Evolutionary conservation across 495 filamentous ascomycete species (phyloP).

Genomic region (Acidiella bohemica): DNA sequence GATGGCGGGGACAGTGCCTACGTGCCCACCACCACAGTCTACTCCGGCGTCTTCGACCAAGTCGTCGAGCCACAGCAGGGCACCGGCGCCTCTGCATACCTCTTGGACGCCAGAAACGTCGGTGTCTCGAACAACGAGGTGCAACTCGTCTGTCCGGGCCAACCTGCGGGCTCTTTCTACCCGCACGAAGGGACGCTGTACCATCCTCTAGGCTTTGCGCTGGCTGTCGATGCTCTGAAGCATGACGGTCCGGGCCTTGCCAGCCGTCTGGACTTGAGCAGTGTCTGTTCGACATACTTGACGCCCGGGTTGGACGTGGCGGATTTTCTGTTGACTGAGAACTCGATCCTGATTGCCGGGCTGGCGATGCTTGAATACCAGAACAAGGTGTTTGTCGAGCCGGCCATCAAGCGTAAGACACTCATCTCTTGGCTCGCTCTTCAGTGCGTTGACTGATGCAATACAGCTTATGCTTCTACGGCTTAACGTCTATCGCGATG

Average conservation of each 20-base stretch:
- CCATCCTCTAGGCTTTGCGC: slow-evolving; percentile 33
- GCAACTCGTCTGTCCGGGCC: slow-evolving; percentile 28
- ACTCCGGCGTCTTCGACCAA: slow-evolving; percentile 31
- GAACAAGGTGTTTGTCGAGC: slow-evolving; percentile 16
- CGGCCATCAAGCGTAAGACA: slow-evolving; percentile 19
- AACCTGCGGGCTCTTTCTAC: slow-evolving; percentile 31
- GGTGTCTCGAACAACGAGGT: slow-evolving; percentile 37
- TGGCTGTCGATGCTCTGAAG: slow-evolving; percentile 34
- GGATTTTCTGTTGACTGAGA: slow-evolving; percentile 31
- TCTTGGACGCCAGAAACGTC: slow-evolving; percentile 26
- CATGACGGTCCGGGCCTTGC: slow-evolving; percentile 29
- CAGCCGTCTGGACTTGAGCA: slow-evolving; percentile 22
- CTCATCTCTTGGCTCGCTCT: too few relatives aligned
- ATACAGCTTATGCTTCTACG: too few relatives aligned
- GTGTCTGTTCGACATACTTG: slow-evolving; percentile 24
- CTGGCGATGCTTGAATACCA: slow-evolving; percentile 17
- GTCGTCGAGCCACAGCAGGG: slow-evolving; percentile 35
- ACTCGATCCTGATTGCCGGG: slow-evolving; percentile 14
- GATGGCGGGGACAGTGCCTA: slow-evolving; percentile 37
- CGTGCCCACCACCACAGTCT: slow-evolving; percentile 38
- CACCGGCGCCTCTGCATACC: slow-evolving; percentile 32
- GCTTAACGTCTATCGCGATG: too few relatives aligned
- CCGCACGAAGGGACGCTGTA: slow-evolving; percentile 35
- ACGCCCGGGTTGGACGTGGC: slow-evolving; percentile 26
- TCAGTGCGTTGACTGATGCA: too few relatives aligned